Evolutionary conservation across 2,329 filamentous ascomycete genomes (phyloP).

Genomic region (Paracamarosporium sp.): DNA sequence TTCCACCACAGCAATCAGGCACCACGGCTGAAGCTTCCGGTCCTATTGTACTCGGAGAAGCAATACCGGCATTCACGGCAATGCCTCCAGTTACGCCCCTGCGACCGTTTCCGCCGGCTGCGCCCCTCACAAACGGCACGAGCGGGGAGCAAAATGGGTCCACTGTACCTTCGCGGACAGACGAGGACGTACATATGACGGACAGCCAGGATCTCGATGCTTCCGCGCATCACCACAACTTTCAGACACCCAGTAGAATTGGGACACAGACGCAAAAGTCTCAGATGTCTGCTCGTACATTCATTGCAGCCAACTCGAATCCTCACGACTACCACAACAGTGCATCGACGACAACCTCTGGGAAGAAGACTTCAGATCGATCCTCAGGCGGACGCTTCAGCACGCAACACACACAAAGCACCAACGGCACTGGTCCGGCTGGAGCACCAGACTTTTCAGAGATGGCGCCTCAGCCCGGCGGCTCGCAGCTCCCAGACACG

Average conservation of each 20-base stretch:
- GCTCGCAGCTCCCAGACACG: constrained; percentile 70
- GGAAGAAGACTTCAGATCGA: constrained; percentile 80
- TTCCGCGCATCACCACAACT: constrained; percentile 39
- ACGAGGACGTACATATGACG: constrained; percentile 54
- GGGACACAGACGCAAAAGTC: constrained; percentile 61
- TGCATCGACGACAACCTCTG: constrained; percentile 83
- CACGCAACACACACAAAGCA: constrained; percentile 76
- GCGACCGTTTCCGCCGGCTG: constrained; percentile 49
- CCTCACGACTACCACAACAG: constrained; percentile 76
- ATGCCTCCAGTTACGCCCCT: constrained; percentile 53
- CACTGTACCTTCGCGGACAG: constrained; percentile 45
- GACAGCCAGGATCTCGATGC: constrained; percentile 49
- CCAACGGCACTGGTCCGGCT: constrained; percentile 64
- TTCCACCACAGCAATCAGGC: constrained; percentile 51
- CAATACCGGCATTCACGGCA: constrained; percentile 60
- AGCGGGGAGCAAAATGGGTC: constrained; percentile 51
- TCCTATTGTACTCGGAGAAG: constrained; percentile 66
- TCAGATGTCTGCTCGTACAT: constrained; percentile 68
- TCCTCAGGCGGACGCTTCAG: constrained; percentile 71
- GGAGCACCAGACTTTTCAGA: constrained; percentile 63
- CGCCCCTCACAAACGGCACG: constrained; percentile 67
- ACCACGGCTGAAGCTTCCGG: constrained; percentile 53
- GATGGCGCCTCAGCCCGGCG: constrained; percentile 57
- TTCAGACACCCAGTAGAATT: constrained; percentile 39
- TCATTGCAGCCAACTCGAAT: constrained; percentile 65